A percentile compares a stretch with the other conserved stretches of the same genome.
Evolutionary conservation across 2,329 filamentous ascomycete species (phyloP).

Genomic region (Didymella sp.): DNA sequence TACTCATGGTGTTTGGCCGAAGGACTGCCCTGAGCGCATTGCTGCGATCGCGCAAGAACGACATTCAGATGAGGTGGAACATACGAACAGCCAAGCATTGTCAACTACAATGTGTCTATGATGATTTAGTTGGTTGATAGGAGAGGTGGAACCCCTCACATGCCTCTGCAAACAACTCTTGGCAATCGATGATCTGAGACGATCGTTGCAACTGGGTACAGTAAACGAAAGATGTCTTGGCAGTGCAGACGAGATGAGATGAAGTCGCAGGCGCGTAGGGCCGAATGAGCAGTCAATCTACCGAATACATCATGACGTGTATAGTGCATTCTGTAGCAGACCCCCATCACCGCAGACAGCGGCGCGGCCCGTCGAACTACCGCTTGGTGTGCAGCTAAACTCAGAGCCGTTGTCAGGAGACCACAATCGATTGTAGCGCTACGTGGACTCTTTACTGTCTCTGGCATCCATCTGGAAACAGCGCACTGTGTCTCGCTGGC

Average conservation of each 20-base stretch:
- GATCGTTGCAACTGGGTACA: background rate
- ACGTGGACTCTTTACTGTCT: background rate
- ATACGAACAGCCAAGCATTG: background rate
- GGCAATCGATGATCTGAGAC: background rate
- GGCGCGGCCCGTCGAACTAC: conserved; percentile 25
- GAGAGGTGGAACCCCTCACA: background rate
- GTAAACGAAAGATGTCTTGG: conserved; percentile 1
- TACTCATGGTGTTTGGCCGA: background rate
- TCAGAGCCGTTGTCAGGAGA: conserved; percentile 17
- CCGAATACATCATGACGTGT: background rate
- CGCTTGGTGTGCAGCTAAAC: background rate
- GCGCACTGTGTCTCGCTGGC: conserved; percentile 4
- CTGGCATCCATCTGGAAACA: conserved; percentile 7
- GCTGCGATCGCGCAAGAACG: background rate
- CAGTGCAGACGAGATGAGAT: conserved; percentile 6
- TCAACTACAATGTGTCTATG: background rate
- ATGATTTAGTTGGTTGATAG: background rate
- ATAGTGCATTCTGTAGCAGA: conserved; percentile 5
- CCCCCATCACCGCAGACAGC: conserved; percentile 16
- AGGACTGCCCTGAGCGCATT: background rate
- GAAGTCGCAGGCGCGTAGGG: conserved; percentile 5
- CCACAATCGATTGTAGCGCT: background rate
- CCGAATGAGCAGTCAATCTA: background rate
- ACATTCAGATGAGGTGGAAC: background rate
- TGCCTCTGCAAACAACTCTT: conserved; percentile 2